Percentiles rank a stretch among this genome's conserved stretches.
phyloP scores from a whole-genome alignment of 2,329 filamentous ascomycete species.

The Pseudocercospora cruenta region DNA sequence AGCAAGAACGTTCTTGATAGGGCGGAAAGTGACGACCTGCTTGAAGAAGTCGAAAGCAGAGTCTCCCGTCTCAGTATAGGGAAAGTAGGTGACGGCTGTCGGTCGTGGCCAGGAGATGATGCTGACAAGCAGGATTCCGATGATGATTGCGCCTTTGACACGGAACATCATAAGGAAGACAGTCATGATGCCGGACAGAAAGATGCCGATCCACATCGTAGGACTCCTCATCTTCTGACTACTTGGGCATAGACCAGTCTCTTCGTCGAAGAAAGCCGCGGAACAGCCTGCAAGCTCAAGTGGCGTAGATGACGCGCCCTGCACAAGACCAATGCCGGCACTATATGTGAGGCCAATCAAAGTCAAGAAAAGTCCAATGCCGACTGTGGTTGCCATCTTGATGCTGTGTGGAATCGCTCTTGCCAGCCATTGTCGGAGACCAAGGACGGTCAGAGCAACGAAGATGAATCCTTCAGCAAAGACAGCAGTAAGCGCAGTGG shows the following conservation, averaged over 20 bases:
- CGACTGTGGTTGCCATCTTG: constrained; percentile 83
- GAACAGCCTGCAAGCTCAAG: constrained; percentile 76
- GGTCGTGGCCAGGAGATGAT: constrained; percentile 85
- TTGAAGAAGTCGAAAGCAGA: constrained; percentile 83
- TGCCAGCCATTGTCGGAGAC: constrained; percentile 85
- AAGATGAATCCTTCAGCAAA: constrained; percentile 90
- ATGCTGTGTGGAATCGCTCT: constrained; percentile 80
- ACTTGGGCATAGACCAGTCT: constrained; percentile 62
- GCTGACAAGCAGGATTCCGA: constrained; percentile 79
- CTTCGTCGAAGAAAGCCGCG: constrained; percentile 48
- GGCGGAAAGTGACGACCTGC: constrained; percentile 81
- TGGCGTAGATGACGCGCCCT: constrained; percentile 69
- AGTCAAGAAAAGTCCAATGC: constrained; percentile 81
- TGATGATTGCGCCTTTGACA: constrained; percentile 83
- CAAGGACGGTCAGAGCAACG: constrained; percentile 75
- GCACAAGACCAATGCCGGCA: constrained; percentile 79
- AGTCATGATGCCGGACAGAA: constrained; percentile 80
- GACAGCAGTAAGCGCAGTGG: constrained; percentile 78
- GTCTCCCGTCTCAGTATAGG: constrained; percentile 70
- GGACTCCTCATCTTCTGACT: constrained; percentile 78
- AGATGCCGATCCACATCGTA: constrained; percentile 85
- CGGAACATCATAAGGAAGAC: constrained; percentile 82
- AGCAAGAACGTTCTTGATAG: constrained; percentile 68
- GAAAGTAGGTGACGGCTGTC: constrained; percentile 80
- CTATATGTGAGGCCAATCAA: constrained; percentile 77